These are phyloP conservation scores for Backusella tarrabulga DNA, from an alignment of 192 early-diverging fungal species.

Conservation along the genomic window DNA sequence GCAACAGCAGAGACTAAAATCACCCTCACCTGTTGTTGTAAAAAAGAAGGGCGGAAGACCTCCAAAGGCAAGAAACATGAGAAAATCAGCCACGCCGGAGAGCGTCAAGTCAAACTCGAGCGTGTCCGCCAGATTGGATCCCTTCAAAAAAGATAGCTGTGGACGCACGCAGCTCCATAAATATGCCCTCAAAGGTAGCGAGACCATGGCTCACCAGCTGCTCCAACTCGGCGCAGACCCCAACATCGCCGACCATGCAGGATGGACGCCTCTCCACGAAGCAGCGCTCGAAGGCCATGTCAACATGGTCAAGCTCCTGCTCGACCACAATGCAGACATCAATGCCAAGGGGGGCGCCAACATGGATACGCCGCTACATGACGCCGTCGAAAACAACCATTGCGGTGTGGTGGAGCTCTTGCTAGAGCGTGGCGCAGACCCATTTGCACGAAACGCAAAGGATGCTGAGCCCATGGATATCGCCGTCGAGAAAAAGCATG, in stretches of 20 bases:
- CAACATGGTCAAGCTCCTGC: constrained; percentile 46
- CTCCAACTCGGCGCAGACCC: constrained; percentile 61
- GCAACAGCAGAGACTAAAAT: not conserved
- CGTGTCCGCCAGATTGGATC: constrained; percentile 31
- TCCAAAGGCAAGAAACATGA: not conserved
- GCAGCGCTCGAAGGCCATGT: constrained; percentile 57
- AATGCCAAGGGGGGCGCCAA: constrained; percentile 52
- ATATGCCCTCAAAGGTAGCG: constrained; percentile 54
- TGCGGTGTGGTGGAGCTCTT: constrained; percentile 42
- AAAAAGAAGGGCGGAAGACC: not conserved
- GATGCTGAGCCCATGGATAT: constrained; percentile 50
- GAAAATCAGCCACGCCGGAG: not conserved
- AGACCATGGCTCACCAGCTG: constrained; percentile 44
- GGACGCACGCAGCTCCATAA: constrained; percentile 68
- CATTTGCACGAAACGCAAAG: constrained; percentile 54
- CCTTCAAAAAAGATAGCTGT: constrained; percentile 50
- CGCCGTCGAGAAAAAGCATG: constrained; percentile 38
- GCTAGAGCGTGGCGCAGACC: constrained; percentile 46
- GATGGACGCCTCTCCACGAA: constrained; percentile 65
- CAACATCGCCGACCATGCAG: constrained; percentile 60
- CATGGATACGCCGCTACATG: constrained; percentile 65
- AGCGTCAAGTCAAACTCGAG: not conserved
- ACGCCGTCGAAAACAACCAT: constrained; percentile 56
- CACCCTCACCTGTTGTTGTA: not conserved
- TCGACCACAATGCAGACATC: constrained; percentile 54